Conservation (phyloP, 2,329 filamentous ascomycete genomes). For the Delphinella strobiligena region DNA sequence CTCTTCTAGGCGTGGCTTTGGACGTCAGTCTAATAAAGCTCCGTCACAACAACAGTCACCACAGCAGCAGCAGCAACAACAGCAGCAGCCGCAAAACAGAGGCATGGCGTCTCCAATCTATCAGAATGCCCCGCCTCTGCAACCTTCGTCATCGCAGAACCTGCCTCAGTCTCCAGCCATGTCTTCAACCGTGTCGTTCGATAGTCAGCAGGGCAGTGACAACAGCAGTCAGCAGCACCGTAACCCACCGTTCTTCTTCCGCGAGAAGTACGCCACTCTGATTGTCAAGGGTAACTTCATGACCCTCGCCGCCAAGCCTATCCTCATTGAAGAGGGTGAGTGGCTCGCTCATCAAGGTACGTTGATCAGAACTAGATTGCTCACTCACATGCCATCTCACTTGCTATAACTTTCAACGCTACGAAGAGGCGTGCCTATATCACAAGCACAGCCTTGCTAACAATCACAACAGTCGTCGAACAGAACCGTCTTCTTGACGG, state of each 20-base stretch:
- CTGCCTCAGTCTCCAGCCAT: slow-evolving; percentile 27
- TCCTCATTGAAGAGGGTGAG: slow-evolving; percentile 86
- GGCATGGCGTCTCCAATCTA: slow-evolving; percentile 19
- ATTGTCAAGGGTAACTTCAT: slow-evolving; percentile 97
- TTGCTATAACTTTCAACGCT: too few species aligned
- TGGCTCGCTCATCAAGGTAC: slow-evolving; percentile 93
- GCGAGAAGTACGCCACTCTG: slow-evolving; percentile 63
- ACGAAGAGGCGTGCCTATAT: too few species aligned
- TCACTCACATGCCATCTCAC: too few species aligned
- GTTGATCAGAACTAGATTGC: slow-evolving; percentile 10
- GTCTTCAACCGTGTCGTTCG: slow-evolving; percentile 56
- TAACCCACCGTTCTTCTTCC: slow-evolving; percentile 63
- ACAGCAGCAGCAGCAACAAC: slow-evolving; percentile 9
- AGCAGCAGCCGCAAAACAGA: slow-evolving; percentile 16
- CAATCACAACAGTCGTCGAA: slow-evolving; percentile 59
- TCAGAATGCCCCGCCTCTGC: slow-evolving; percentile 18
- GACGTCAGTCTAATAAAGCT: slow-evolving; percentile 13
- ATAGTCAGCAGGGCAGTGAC: slow-evolving; percentile 35
- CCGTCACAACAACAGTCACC: slow-evolving; percentile 5
- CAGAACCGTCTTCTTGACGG: slow-evolving; percentile 82
- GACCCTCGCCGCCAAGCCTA: slow-evolving; percentile 83
- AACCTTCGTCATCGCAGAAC: slow-evolving; percentile 9
- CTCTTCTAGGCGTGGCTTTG: slow-evolving; percentile 19
- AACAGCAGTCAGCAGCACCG: slow-evolving; percentile 36
- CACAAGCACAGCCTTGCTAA: too few species aligned